A percentile compares a stretch with the other conserved stretches of the same genome.
Conservation (phyloP, 1,284 basidiomycete genomes). For the Inonotus hispidus region DNA sequence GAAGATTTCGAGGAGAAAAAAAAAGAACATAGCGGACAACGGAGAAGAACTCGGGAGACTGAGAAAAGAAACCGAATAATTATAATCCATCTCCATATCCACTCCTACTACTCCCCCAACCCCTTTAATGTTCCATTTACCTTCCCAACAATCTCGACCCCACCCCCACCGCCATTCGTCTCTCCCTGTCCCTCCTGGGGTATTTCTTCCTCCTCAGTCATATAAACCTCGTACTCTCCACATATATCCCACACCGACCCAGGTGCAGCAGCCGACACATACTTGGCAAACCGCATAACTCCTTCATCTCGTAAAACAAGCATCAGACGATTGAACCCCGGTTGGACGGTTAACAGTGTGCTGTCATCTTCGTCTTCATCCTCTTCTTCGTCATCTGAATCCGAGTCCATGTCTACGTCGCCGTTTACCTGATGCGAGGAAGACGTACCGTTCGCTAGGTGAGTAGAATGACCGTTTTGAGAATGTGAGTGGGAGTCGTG, state of each 20-base stretch:
- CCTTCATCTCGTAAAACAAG: slow-evolving; percentile 90
- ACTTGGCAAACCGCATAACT: slow-evolving; percentile 93
- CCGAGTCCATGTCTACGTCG: slow-evolving; percentile 10
- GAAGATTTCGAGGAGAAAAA: too few species aligned
- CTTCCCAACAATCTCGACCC: neutral
- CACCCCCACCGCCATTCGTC: neutral
- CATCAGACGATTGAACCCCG: slow-evolving; percentile 86
- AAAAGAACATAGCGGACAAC: slow-evolving; percentile 7
- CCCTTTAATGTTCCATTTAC: neutral
- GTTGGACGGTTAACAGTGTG: slow-evolving; percentile 85
- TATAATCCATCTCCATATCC: neutral
- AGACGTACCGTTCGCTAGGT: neutral
- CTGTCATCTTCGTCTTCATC: slow-evolving; percentile 71
- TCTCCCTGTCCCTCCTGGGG: neutral
- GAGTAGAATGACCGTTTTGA: slow-evolving; percentile 12
- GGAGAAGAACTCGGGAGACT: slow-evolving; percentile 11
- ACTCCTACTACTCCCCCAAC: neutral
- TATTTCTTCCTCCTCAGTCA: slow-evolving; percentile 13
- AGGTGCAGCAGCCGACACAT: slow-evolving; percentile 80
- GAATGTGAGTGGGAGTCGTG: slow-evolving; percentile 27
- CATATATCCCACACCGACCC: slow-evolving; percentile 90
- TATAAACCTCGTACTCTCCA: slow-evolving; percentile 77
- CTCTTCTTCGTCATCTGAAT: slow-evolving; percentile 24
- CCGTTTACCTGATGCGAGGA: too few species aligned
- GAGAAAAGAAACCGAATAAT: neutral